Evolutionary conservation across 495 filamentous ascomycete species (phyloP), one percentile per base, ranked within the genome.

Genomic region (Coniosporium apollinis): DNA sequence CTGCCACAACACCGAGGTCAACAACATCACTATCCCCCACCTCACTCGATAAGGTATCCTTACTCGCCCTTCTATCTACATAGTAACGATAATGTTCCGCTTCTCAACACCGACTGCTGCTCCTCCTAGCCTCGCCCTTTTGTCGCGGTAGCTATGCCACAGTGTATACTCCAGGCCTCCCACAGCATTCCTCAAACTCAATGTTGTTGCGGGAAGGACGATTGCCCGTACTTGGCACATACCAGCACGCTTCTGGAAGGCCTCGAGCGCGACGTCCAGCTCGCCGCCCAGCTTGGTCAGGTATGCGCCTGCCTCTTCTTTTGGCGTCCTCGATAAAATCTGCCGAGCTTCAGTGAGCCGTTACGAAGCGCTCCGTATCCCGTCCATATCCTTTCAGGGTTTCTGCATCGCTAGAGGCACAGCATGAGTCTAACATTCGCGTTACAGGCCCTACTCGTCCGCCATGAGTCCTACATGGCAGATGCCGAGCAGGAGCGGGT

Each of bases 391-490:
- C 8, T 32, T 21, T 34, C 11, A 8, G 9, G 7, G 33, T 34
- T 16, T 34, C 9, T 17, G 36, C n/a, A 4, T 19, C 9, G 15
- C 19, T 14, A 33, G 37, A 11, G 36, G 33, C 5, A 25, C 5
- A 46, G 41, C 44, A 45, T 50, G 30, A 68, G 67, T 59, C 75
- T 83, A 57, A 83, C 71, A 13, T 81, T 79, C 59, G 55, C 74
- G 26, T 58, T 83, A 35, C 76, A 94, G 87, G 82, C 86, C 22
- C 63, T 97, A 24, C 71, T 97, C 13, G 72, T 77, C 33, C 80
- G 86, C 38, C 86, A 96, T 68, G 87, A 94, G 59, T 71, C 75
- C 25, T 94, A 92, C 54, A 82, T 94, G 65, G 76, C 73, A 14
- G 82, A 93, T 50, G 79, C 83, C 34, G 84, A 92, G 62, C 68